Evolutionary conservation across 192 early-diverging fungal species (phyloP).

Genomic region (Coemansia sp.): DNA sequence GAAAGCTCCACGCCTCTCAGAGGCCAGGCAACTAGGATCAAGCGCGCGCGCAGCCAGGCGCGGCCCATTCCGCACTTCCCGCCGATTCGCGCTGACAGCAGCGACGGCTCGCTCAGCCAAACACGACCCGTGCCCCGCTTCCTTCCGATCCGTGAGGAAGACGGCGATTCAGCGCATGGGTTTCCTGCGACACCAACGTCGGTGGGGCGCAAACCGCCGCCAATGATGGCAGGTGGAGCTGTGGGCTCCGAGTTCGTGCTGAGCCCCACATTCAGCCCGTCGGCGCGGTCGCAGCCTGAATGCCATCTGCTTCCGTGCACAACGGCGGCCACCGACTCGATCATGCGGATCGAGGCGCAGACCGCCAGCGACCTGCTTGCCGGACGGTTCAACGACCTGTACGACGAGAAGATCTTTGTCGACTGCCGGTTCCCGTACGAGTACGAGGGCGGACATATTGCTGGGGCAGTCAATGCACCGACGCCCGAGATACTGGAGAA

Average conservation of each 20-base stretch:
- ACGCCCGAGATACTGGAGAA: conserved; percentile 60
- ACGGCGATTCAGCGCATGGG: background rate
- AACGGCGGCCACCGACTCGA: conserved; percentile 59
- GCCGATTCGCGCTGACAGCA: conserved; percentile 10
- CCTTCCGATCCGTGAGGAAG: conserved; percentile 12
- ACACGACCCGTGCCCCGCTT: background rate
- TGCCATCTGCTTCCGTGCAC: conserved; percentile 59
- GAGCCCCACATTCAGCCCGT: conserved; percentile 28
- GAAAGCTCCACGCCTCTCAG: conserved; percentile 21
- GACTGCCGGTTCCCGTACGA: conserved; percentile 90
- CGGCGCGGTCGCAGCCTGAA: conserved; percentile 40
- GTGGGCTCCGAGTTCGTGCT: background rate
- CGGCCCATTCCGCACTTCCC: conserved; percentile 20
- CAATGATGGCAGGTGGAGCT: background rate
- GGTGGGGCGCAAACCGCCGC: background rate
- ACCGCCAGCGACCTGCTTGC: conserved; percentile 67
- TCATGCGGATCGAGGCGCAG: conserved; percentile 61
- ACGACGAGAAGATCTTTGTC: conserved; percentile 68
- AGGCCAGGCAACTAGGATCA: conserved; percentile 17
- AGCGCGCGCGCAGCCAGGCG: conserved; percentile 38
- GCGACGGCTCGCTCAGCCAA: background rate
- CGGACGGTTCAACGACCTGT: conserved; percentile 59
- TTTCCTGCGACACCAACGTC: background rate
- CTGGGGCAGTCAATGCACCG: conserved; percentile 69
- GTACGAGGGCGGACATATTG: conserved; percentile 83